phyloP scores from a whole-genome alignment of 116 monocot species.

The Iris pallida region DNA sequence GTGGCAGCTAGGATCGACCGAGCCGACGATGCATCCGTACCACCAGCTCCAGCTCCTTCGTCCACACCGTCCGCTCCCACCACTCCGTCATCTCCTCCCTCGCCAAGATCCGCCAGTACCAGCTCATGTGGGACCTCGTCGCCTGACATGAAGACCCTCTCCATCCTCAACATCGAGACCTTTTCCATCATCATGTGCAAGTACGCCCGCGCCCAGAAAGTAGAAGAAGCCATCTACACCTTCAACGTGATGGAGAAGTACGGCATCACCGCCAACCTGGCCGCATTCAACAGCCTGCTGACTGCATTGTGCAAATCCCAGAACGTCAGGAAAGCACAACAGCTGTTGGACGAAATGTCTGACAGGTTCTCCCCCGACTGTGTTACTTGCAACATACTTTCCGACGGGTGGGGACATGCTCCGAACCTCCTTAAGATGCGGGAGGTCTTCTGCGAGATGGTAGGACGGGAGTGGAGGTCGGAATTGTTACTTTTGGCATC shows the following conservation, averaged over 20 bases:
- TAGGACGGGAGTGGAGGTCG: slow-evolving; percentile 47
- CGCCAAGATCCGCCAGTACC: slow-evolving; percentile 88
- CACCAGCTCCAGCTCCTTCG: no score
- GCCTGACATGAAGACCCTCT: slow-evolving; percentile 49
- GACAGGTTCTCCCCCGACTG: slow-evolving; percentile 59
- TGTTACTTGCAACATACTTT: slow-evolving; percentile 83
- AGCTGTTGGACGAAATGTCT: slow-evolving; percentile 73
- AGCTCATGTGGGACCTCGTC: slow-evolving; percentile 88
- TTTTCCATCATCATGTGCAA: slow-evolving; percentile 83
- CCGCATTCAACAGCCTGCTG: slow-evolving; percentile 71
- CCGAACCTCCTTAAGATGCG: slow-evolving; percentile 81
- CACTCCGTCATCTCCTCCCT: slow-evolving; percentile 76
- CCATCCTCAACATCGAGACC: slow-evolving; percentile 71
- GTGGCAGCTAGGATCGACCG: no score
- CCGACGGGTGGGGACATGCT: slow-evolving; percentile 90
- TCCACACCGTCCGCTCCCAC: slow-evolving; percentile 58
- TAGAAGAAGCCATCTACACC: slow-evolving; percentile 79
- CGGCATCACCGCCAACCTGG: slow-evolving; percentile 55
- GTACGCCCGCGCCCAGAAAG: slow-evolving; percentile 77
- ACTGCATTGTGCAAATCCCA: slow-evolving; percentile 86
- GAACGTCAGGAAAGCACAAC: slow-evolving; percentile 89
- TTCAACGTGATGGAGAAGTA: slow-evolving; percentile 87
- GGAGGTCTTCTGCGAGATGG: slow-evolving; percentile 63
- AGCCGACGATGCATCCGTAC: no score
- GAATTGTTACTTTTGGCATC: slow-evolving; percentile 94